Evolutionary conservation across 2,329 filamentous ascomycete genomes (phyloP), one percentile per base, ranked within the genome.

Genomic region (Xylaria sp.): DNA sequence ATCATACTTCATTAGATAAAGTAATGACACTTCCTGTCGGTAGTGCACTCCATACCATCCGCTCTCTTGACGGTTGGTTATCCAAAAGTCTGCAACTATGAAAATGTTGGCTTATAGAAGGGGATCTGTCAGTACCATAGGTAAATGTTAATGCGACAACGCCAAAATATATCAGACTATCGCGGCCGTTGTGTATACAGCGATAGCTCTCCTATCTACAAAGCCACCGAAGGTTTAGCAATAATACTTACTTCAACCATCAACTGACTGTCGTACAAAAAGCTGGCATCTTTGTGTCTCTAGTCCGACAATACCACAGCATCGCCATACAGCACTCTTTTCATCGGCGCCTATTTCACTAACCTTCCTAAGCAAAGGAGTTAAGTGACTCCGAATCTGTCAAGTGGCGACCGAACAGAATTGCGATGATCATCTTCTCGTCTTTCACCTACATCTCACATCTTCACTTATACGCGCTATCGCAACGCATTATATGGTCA

Each of bases 361-460:
- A 44, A 15, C 52, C 55, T 34, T 63, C 51, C 48, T 65, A 20
- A 58, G 62, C 51, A 39, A 65, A 63, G 48, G 58, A 60, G n/a
- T 61, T 58, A 37, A 55, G 5, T 65, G 57, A 48, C 52, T 70
- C 69, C 69, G 69, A 62, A 70, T 63, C 62, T 65, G 12, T 62
- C 46, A 56, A 56, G 60, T 37, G n/a, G 44, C 55, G 41, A 20
- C 46, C 56, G n/a, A 51, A 65, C 63, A 50, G 10, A 52, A 65
- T 44, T 41, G 52, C 34, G 58, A 56, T n/a, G 68, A 70, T 70
- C 58, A 60, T 51, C 59, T 62, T 62, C 68, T 70, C 61, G 63
- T 64, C 68, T 41, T 50, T 56, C 56, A 39, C 18, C 12, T n/a
- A 25, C 8, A 63, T 66, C 23, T 32, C 55, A 58, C 37, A 39